Percentiles rank a stretch among this genome's conserved stretches.
These are phyloP conservation scores for Pseudocercospora ulei DNA, from an alignment of 2,329 filamentous ascomycete species.

Conservation along the genomic window DNA sequence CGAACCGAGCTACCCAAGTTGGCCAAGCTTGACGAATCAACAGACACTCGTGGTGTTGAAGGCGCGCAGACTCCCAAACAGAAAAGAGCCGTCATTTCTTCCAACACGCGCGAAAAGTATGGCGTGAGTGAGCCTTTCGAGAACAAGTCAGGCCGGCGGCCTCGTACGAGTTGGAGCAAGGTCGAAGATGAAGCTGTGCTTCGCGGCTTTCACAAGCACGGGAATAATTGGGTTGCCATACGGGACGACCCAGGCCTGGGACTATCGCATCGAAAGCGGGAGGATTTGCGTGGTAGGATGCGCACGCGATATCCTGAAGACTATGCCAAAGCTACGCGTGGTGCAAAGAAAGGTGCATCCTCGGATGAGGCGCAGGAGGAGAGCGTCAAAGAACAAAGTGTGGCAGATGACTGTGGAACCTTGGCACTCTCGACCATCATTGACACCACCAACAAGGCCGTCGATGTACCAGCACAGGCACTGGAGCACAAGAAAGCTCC, in stretches of 20 bases:
- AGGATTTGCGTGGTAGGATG: conserved; percentile 54
- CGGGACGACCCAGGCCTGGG: conserved; percentile 47
- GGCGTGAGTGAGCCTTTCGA: conserved; percentile 45
- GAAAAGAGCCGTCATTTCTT: conserved; percentile 13
- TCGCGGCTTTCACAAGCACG: conserved; percentile 50
- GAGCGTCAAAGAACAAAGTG: not conserved
- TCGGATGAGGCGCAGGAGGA: not conserved
- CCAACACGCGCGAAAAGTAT: conserved; percentile 36
- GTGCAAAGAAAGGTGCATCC: not conserved
- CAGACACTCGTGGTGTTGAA: too few relatives aligned
- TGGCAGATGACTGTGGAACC: not conserved
- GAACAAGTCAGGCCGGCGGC: conserved; percentile 43
- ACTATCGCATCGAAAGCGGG: conserved; percentile 46
- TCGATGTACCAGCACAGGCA: not conserved
- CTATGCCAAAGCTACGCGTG: conserved; percentile 43
- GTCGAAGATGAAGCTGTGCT: conserved; percentile 51
- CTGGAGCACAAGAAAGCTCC: conserved; percentile 6
- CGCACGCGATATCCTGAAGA: conserved; percentile 50
- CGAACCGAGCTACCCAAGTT: conserved; percentile 1
- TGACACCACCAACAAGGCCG: not conserved
- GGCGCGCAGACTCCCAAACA: too few relatives aligned
- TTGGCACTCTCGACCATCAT: not conserved
- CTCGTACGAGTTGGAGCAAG: conserved; percentile 48
- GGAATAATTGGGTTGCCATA: conserved; percentile 52
- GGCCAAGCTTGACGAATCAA: too few relatives aligned